Evolutionary conservation across 495 filamentous ascomycete genomes (phyloP).

Genomic region (Aspergillus sclerotiicarbonarius): DNA sequence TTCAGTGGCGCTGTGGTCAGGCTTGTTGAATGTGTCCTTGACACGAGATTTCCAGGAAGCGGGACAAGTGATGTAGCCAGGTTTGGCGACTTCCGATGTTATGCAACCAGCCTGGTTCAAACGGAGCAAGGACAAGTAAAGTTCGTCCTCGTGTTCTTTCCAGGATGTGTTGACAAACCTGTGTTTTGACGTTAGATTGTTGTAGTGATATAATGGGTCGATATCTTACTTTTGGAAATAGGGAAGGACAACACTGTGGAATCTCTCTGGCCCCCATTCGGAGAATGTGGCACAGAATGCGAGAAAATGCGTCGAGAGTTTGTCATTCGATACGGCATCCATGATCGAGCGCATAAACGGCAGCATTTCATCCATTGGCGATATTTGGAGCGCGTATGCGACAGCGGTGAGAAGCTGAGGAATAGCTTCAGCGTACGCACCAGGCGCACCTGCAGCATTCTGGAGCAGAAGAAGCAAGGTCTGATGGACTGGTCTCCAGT

Average conservation of each 20-base stretch:
- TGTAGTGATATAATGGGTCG: not conserved
- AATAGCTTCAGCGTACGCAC: slow-evolving; percentile 41
- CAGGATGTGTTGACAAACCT: slow-evolving; percentile 73
- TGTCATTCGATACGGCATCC: slow-evolving; percentile 60
- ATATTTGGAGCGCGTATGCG: slow-evolving; percentile 67
- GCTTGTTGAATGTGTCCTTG: slow-evolving; percentile 57
- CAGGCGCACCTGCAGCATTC: slow-evolving; percentile 35
- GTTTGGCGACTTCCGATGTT: slow-evolving; percentile 41
- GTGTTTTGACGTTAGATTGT: slow-evolving; percentile 21
- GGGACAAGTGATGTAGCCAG: slow-evolving; percentile 60
- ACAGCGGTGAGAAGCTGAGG: slow-evolving; percentile 60
- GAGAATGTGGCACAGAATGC: slow-evolving; percentile 79
- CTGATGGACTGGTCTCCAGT: slow-evolving; percentile 68
- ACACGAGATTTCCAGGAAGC: slow-evolving; percentile 69
- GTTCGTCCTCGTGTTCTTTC: slow-evolving; percentile 62
- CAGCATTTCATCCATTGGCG: slow-evolving; percentile 79
- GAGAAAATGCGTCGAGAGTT: slow-evolving; percentile 67
- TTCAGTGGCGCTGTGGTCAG: slow-evolving; percentile 20
- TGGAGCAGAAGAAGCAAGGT: slow-evolving; percentile 55
- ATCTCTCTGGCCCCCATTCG: slow-evolving; percentile 69
- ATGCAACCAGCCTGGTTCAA: slow-evolving; percentile 56
- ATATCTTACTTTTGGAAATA: slow-evolving; percentile 68
- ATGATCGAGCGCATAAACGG: slow-evolving; percentile 62
- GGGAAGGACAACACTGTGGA: slow-evolving; percentile 71
- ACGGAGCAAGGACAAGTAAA: slow-evolving; percentile 67